Evolutionary conservation across 1,139 yeast species (phyloP), one percentile per base, ranked within the genome.

Genomic region (Magnusiomyces suaveolens): DNA sequence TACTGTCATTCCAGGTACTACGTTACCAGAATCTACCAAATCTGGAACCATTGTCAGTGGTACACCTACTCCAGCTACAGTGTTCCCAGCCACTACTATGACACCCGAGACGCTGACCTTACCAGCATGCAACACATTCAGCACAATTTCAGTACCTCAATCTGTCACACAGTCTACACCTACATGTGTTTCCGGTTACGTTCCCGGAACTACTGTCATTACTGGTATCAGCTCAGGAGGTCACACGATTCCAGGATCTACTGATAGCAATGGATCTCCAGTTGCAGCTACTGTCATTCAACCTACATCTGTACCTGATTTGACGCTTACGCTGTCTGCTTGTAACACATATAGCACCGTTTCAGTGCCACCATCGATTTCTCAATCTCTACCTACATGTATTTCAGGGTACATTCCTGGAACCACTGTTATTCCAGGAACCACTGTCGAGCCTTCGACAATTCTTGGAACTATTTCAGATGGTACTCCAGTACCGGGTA

Each of bases 51-150:
- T 48, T 23, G 41, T 46, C 32, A 21, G 47, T 29, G 48, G 51
- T 8, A 46, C 56, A 12, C 52, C 56, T 21, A 46, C 51, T 38
- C 52, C 50, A 2, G 24, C 46, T 36, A 54, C 56, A 14, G 52
- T 51, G 23, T 43, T 53, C 21, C 12, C 50, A 24, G 46, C 25
- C 8, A 46, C 56, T 33, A 51, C 54, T 16, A 29, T 54, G 18
- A 51, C 54, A 21, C 43, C 50, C 29, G 47, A 32, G 12, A 48
- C 51, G n/a, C 23, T 44, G 18, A 51, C 53, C 4, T 53, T 54
- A 23, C 47, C 57, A 14, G 44, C 50, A 26, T 54, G 56, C 36
- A 48, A 48, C 48, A 33, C 24, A 10, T 49, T 43, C 43, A 47
- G 36, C 24, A 41, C 52, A 10, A 52, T 41, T 16, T 18, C 48